Evolutionary conservation across 805 yeast genomes (phyloP).

Genomic region (Teunomyces pallodes): DNA sequence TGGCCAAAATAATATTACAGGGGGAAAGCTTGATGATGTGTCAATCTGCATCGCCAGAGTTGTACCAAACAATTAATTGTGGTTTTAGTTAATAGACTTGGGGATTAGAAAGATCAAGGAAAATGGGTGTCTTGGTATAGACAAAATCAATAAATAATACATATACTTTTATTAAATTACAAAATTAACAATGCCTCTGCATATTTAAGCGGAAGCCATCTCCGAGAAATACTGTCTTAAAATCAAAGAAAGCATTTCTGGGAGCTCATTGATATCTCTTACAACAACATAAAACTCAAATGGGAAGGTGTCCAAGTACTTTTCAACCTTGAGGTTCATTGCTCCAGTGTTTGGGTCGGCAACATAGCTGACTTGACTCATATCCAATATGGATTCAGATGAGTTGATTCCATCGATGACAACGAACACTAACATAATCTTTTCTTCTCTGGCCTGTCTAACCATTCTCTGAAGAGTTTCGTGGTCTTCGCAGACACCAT

Average conservation of each 20-base stretch:
- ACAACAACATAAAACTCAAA: conserved; percentile 96
- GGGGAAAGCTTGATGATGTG: conserved; percentile 57
- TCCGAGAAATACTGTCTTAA: conserved; percentile 90
- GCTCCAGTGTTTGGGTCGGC: conserved; percentile 63
- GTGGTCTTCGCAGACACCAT: conserved; percentile 97
- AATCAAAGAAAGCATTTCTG: conserved; percentile 85
- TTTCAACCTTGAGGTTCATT: conserved; percentile 70
- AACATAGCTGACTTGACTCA: conserved; percentile 88
- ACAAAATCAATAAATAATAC: conserved; percentile 1
- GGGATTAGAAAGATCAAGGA: not conserved
- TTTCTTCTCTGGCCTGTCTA: conserved; percentile 86
- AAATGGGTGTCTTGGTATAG: not conserved
- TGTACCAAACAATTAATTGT: conserved; percentile 8
- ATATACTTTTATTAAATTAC: not conserved
- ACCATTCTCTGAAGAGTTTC: conserved; percentile 77
- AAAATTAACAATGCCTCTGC: not conserved
- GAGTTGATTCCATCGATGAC: conserved; percentile 86
- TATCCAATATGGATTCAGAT: conserved; percentile 84
- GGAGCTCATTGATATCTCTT: conserved; percentile 81
- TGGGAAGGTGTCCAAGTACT: conserved; percentile 91
- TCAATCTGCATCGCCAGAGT: conserved; percentile 50
- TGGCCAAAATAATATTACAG: conserved; percentile 36
- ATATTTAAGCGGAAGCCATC: conserved; percentile 15
- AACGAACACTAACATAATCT: conserved; percentile 92
- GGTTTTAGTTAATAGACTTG: conserved; percentile 2